Percentiles rank a stretch among this genome's conserved stretches.
Conservation (phyloP, 139 green algal species). For the Asterochloris erici region DNA sequence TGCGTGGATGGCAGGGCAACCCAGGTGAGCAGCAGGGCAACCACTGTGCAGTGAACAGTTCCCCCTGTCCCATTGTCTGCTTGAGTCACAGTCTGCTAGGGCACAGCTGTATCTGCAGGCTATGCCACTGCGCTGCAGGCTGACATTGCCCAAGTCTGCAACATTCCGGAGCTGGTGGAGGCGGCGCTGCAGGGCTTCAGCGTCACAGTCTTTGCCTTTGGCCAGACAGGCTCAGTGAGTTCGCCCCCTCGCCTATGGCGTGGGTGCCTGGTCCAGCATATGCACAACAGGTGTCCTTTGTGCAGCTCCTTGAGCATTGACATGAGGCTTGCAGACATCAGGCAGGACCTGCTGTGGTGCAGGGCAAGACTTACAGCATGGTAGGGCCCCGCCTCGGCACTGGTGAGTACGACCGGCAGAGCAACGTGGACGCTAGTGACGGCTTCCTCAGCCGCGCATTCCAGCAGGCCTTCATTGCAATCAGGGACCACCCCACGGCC, state of each 20-base stretch:
- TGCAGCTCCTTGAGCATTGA: not conserved
- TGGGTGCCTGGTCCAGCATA: no score
- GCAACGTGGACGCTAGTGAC: slow-evolving; percentile 30
- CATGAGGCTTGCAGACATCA: not conserved
- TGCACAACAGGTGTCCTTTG: no score
- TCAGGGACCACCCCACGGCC: slow-evolving; percentile 5
- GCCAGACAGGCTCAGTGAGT: slow-evolving; percentile 44
- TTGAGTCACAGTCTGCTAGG: not conserved
- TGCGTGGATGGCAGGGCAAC: slow-evolving; percentile 46
- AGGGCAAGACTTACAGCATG: slow-evolving; percentile 82
- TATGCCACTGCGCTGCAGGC: slow-evolving; percentile 4
- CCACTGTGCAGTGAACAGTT: not conserved
- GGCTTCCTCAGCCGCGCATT: slow-evolving; percentile 56
- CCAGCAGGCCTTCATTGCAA: slow-evolving; percentile 15
- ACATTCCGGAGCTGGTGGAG: slow-evolving; percentile 50
- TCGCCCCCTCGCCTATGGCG: no score
- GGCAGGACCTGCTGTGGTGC: not conserved
- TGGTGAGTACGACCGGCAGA: not conserved
- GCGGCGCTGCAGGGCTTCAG: slow-evolving; percentile 60
- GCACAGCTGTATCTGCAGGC: not conserved
- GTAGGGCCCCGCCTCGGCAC: slow-evolving; percentile 53
- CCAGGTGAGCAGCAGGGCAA: slow-evolving; percentile 32
- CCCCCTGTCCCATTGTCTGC: not conserved
- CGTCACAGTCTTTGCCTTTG: slow-evolving; percentile 69
- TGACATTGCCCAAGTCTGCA: slow-evolving; percentile 39